Conservation (phyloP, 352 stramenopile genomes). For the Salisapilia sapeloensis region DNA sequence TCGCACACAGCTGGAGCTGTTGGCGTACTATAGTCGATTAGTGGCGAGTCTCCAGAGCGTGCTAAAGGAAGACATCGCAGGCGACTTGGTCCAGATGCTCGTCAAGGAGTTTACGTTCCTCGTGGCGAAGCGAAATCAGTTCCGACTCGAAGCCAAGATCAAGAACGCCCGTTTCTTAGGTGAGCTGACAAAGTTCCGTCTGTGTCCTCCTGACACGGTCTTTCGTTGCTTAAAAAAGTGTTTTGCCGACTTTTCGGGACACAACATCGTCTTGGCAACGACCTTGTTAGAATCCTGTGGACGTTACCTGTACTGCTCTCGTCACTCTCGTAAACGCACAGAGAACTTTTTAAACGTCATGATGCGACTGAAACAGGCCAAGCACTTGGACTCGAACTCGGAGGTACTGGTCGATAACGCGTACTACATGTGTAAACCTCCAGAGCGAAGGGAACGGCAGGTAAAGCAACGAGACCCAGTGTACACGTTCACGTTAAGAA, state of each 20-base stretch:
- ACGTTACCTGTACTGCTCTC: conserved; percentile 90
- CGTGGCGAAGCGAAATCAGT: conserved; percentile 88
- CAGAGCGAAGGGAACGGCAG: conserved; percentile 56
- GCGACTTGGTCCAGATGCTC: conserved; percentile 81
- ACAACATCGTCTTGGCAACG: conserved; percentile 94
- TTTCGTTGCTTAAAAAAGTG: conserved; percentile 89
- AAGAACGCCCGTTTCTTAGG: conserved; percentile 93
- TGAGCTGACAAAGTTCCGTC: conserved; percentile 94
- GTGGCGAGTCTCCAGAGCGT: conserved; percentile 87
- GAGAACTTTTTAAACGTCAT: conserved; percentile 87
- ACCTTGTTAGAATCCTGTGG: conserved; percentile 93
- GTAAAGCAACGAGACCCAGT: conserved; percentile 81
- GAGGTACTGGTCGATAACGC: conserved; percentile 86
- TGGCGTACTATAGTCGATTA: conserved; percentile 91
- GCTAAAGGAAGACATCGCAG: conserved; percentile 84
- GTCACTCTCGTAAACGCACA: conserved; percentile 85
- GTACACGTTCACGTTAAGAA: conserved; percentile 82
- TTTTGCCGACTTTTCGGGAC: conserved; percentile 90
- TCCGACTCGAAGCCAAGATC: conserved; percentile 87
- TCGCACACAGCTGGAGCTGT: conserved; percentile 85
- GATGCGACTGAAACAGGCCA: conserved; percentile 92
- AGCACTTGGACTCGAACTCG: conserved; percentile 73
- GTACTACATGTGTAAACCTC: conserved; percentile 87
- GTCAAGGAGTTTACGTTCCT: conserved; percentile 91
- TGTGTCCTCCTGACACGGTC: conserved; percentile 88